These are phyloP conservation scores for Eragrostis nindensis DNA, from an alignment of 176 grass and related monocot species.

Conservation along the genomic window DNA sequence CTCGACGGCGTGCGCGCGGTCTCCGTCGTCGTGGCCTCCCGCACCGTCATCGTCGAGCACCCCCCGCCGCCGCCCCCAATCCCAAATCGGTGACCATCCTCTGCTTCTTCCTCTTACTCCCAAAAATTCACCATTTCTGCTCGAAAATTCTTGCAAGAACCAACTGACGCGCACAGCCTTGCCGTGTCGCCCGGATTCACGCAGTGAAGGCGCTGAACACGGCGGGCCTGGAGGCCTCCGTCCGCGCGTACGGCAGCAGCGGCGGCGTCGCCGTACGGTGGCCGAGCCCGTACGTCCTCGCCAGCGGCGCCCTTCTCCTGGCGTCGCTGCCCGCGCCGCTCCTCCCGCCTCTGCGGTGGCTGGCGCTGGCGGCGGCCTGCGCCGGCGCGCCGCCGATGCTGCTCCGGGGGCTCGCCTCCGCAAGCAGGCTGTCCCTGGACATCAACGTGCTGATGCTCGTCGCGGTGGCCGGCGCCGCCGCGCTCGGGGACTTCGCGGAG, in stretches of 20 bases:
- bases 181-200: no score
- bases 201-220: conserved; percentile 67
- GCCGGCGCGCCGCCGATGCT: conserved; percentile 64
- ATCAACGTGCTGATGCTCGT: conserved; percentile 77
- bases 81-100: conserved; percentile 51
- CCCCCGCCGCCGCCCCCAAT: conserved; percentile 42
- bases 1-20: conserved; percentile 56
- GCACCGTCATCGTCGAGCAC: conserved; percentile 76
- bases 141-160: not conserved
- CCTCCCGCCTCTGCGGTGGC: conserved; percentile 54
- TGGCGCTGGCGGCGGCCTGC: conserved; percentile 48
- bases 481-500: conserved; percentile 61
- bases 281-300: conserved; percentile 60
- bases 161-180: not conserved
- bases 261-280: conserved; percentile 41
- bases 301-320: conserved; percentile 56
- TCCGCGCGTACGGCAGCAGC: conserved; percentile 51
- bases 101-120: not conserved
- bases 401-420: conserved; percentile 25
- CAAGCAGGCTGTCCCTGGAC: conserved; percentile 52
- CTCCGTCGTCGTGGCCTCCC: conserved; percentile 61
- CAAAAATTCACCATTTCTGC: not conserved
- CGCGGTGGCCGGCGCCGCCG: conserved; percentile 51
- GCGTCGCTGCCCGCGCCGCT: conserved; percentile 47
- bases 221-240: conserved; percentile 66